Evolutionary conservation across 164 flowering plant species (phyloP).

Genomic region (Liquidambar formosana): DNA sequence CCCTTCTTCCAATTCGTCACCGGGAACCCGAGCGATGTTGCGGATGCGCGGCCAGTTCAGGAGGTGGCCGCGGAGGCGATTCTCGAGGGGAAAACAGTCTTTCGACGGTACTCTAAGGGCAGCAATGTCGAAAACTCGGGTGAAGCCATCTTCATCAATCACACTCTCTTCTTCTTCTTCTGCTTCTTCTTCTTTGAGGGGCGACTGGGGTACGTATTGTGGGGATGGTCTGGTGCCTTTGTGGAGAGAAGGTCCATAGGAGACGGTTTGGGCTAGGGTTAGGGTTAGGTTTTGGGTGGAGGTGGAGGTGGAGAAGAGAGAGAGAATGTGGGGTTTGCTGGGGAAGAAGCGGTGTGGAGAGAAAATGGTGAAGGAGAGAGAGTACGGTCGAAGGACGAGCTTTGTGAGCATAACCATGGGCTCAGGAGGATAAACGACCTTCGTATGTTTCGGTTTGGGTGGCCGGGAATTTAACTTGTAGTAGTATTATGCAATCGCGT

Average conservation of each 20-base stretch:
- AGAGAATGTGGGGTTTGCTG: conserved; percentile 13
- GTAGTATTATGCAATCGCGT: too few relatives aligned
- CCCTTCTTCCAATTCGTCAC: conserved; percentile 71
- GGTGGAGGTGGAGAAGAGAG: conserved; percentile 21
- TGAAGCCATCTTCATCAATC: conserved; percentile 57
- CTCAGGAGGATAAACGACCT: too few relatives aligned
- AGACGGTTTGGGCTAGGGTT: conserved; percentile 12
- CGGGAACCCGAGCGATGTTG: conserved; percentile 86
- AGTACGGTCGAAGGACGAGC: conserved; percentile 32
- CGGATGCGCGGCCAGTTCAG: conserved; percentile 92
- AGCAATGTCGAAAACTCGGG: conserved; percentile 62
- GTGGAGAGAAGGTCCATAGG: conserved; percentile 79
- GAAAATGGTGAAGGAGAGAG: conserved; percentile 24
- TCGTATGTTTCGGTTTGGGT: too few relatives aligned
- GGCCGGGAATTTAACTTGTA: too few relatives aligned
- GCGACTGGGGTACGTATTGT: background rate
- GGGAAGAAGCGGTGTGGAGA: conserved; percentile 18
- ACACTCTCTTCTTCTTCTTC: conserved; percentile 2
- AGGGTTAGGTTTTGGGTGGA: conserved; percentile 16
- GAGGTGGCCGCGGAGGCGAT: conserved; percentile 79
- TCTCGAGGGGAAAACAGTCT: conserved; percentile 68
- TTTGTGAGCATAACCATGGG: conserved; percentile 34
- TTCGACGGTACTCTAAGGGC: conserved; percentile 84
- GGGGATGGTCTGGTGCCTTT: conserved; percentile 48
- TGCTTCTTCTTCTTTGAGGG: background rate